Conservation (phyloP, 169 alveolate species). For the Plasmodium coatneyi region DNA sequence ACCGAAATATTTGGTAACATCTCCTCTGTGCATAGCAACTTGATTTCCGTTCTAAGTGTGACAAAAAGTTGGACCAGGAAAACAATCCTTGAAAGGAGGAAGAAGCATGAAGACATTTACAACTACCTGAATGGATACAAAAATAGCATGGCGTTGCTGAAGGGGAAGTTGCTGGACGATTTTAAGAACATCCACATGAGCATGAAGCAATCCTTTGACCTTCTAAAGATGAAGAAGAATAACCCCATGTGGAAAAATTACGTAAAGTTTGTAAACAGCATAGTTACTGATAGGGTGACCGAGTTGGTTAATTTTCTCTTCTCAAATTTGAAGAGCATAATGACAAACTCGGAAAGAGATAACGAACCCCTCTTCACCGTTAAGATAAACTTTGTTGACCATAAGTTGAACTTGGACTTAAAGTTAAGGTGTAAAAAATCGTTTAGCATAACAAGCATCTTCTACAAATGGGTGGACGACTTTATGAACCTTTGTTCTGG, state of each 20-base stretch:
- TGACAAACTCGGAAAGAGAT: slow-evolving; percentile 4
- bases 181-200: slow-evolving; percentile 86
- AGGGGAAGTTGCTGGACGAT: slow-evolving; percentile 79
- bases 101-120: slow-evolving; percentile 79
- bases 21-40: slow-evolving; percentile 35
- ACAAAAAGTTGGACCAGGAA: slow-evolving; percentile 41
- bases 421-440: slow-evolving; percentile 50
- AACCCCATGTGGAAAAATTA: slow-evolving; percentile 90
- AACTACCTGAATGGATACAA: slow-evolving; percentile 80
- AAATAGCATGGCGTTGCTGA: slow-evolving; percentile 78
- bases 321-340: slow-evolving; percentile 23
- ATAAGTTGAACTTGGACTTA: slow-evolving; percentile 37
- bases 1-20: slow-evolving; percentile 36
- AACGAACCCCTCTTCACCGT: slow-evolving; percentile 52
- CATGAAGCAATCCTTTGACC: slow-evolving; percentile 90
- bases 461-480: slow-evolving; percentile 63
- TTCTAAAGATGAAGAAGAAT: slow-evolving; percentile 89
- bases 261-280: slow-evolving; percentile 88
- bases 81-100: slow-evolving; percentile 86
- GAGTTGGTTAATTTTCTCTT: slow-evolving; percentile 27
- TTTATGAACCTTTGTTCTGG: slow-evolving; percentile 60
- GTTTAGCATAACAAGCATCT: slow-evolving; percentile 19
- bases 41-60: slow-evolving; percentile 34
- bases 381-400: slow-evolving; percentile 35
- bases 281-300: slow-evolving; percentile 83